A percentile compares a stretch with the other conserved stretches of the same genome.
These are phyloP conservation scores for Populus davidiana DNA, from an alignment of 345 rosid genomes.

Conservation along the genomic window DNA sequence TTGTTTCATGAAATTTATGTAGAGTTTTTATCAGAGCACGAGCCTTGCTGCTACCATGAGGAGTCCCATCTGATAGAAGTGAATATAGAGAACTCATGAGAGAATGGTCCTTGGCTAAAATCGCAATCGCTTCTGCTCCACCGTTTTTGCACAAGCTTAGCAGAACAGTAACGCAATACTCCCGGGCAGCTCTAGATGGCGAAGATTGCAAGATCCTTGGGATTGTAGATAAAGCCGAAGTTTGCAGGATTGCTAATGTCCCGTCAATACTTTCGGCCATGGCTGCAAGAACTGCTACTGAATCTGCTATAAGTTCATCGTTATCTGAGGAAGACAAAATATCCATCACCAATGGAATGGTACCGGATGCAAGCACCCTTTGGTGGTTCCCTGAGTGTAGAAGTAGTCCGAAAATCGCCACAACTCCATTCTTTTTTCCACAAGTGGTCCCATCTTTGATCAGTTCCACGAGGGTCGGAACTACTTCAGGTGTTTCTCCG, in stretches of 20 bases:
- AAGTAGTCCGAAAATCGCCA: conserved; percentile 54
- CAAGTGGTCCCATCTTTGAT: conserved; percentile 47
- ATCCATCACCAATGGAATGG: conserved; percentile 45
- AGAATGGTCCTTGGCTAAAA: conserved; percentile 31
- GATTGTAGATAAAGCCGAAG: conserved; percentile 41
- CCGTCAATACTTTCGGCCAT: conserved; percentile 54
- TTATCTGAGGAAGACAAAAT: conserved; percentile 38
- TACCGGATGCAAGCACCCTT: conserved; percentile 53
- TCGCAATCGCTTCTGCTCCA: conserved; percentile 43
- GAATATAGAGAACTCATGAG: conserved; percentile 46
- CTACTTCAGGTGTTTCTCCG: conserved; percentile 53
- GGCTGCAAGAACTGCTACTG: conserved; percentile 59
- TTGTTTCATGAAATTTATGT: conserved; percentile 41
- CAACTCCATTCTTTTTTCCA: conserved; percentile 67
- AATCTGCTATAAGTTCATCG: conserved; percentile 50
- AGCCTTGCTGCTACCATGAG: conserved; percentile 42
- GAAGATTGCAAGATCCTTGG: conserved; percentile 33
- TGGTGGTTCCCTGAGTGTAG: conserved; percentile 43
- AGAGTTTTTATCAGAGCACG: conserved; percentile 41
- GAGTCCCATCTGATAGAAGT: conserved; percentile 40
- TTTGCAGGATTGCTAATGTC: conserved; percentile 40
- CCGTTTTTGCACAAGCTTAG: conserved; percentile 48
- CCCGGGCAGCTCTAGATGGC: conserved; percentile 43
- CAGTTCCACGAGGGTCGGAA: conserved; percentile 54
- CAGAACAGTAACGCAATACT: conserved; percentile 54